phyloP scores from a whole-genome alignment of 2,329 filamentous ascomycete species.

The Colletotrichum tamarilloi region DNA sequence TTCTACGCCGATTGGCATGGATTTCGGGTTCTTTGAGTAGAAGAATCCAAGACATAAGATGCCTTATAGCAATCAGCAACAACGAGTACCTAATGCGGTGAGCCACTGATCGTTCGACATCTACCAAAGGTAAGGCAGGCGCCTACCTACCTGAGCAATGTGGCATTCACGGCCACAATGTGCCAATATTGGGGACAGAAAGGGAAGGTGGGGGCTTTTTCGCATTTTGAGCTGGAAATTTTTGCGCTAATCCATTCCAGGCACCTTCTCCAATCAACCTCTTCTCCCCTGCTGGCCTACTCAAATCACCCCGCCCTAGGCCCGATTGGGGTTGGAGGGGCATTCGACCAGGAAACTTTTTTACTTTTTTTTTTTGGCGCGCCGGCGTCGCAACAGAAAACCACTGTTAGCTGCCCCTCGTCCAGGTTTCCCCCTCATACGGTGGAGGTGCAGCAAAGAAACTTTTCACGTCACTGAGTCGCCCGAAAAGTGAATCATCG shows the following conservation, averaged over 20 bases:
- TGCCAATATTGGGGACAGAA: not conserved
- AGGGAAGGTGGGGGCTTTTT: conserved; percentile 21
- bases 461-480: not conserved
- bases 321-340: conserved; percentile 21
- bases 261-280: not conserved
- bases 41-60: too few species aligned
- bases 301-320: conserved; percentile 15
- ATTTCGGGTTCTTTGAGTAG: too few species aligned
- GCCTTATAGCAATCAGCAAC: too few species aligned
- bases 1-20: too few species aligned
- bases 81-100: too few species aligned
- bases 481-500: not conserved
- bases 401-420: not conserved
- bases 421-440: not conserved
- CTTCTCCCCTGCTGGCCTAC: not conserved
- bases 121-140: too few species aligned
- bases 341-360: conserved; percentile 17
- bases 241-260: conserved; percentile 18
- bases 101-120: too few species aligned
- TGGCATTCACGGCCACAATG: too few species aligned
- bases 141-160: too few species aligned
- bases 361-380: not conserved
- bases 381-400: conserved; percentile 12
- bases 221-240: conserved; percentile 21
- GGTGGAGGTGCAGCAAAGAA: conserved; percentile 18